Evolutionary conservation across 805 yeast species (phyloP).

Genomic region (Lachancea thermotolerans): DNA sequence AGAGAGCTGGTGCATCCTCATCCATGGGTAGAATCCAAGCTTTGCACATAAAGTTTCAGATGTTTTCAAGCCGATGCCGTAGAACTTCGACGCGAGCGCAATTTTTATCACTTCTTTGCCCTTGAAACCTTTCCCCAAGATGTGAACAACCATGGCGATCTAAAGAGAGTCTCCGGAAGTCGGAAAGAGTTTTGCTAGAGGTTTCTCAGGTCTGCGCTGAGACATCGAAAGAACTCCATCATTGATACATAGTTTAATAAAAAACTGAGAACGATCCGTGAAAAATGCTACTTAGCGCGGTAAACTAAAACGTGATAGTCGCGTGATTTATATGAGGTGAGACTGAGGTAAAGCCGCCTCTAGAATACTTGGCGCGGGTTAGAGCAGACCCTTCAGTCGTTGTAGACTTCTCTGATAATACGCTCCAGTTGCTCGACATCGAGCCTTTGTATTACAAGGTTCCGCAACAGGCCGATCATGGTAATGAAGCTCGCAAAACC

Average conservation of each 20-base stretch:
- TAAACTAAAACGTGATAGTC: neutral
- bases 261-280: neutral
- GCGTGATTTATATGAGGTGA: neutral
- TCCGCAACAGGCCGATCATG: conserved; percentile 75
- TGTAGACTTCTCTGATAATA: conserved; percentile 6
- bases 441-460: conserved; percentile 65
- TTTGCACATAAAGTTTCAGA: conserved; percentile 77
- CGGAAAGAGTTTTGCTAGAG: too few relatives aligned
- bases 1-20: conserved; percentile 88
- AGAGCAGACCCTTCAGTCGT: neutral
- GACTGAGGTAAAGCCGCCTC: neutral
- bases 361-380: neutral
- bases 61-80: conserved; percentile 74
- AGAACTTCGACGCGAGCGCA: conserved; percentile 75
- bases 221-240: too few relatives aligned
- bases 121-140: conserved; percentile 45
- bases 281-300: neutral
- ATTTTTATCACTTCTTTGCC: conserved; percentile 36
- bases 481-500: conserved; percentile 92
- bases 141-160: conserved; percentile 42
- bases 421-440: conserved; percentile 40
- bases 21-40: conserved; percentile 83
- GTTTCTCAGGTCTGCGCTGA: too few relatives aligned
- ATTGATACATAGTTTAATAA: neutral
- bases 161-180: neutral